Percentiles rank a stretch among this genome's conserved stretches.
Conservation (phyloP, 805 yeast genomes). For the Saccharomycopsis sp. region DNA sequence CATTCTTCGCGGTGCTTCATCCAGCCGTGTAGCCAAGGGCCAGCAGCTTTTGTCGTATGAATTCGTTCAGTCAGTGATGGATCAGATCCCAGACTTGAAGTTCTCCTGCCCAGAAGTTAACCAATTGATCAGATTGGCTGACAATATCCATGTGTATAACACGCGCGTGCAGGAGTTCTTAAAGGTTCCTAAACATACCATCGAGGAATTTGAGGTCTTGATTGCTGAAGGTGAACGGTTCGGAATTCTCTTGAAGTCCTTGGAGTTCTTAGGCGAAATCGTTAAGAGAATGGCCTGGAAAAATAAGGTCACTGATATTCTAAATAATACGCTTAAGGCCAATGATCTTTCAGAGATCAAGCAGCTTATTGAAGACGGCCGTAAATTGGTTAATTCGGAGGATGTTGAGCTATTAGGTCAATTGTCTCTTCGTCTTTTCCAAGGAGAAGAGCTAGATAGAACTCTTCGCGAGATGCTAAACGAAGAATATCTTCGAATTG, state of each 20-base stretch:
- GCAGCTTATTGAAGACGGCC: constrained; percentile 26
- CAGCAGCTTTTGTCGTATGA: too few species aligned
- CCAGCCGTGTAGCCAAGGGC: too few species aligned
- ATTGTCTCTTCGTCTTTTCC: constrained; percentile 12
- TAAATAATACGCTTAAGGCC: constrained; percentile 16
- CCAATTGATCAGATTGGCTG: constrained; percentile 46
- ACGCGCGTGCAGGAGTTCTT: constrained; percentile 38
- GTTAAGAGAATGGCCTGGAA: constrained; percentile 37
- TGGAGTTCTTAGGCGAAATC: constrained; percentile 34
- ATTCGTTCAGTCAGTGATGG: constrained; percentile 29
- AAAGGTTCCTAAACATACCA: constrained; percentile 26
- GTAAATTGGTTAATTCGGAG: constrained; percentile 23
- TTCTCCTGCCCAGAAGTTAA: constrained; percentile 54
- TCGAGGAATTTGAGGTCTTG: constrained; percentile 45
- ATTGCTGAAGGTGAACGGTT: constrained; percentile 53
- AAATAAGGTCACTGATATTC: constrained; percentile 24
- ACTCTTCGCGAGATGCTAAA: constrained; percentile 13
- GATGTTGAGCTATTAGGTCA: constrained; percentile 19
- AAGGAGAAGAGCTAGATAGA: constrained; percentile 21
- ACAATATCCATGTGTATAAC: constrained; percentile 47
- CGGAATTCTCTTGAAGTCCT: constrained; percentile 49
- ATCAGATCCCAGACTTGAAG: constrained; percentile 42
- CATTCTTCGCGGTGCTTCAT: constrained; percentile 29
- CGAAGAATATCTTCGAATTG: constrained; percentile 14
- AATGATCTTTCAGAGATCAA: constrained; percentile 24